Base-by-base conservation (phyloP, 352 stramenopile genomes). In the Lagenidium giganteum region DNA sequence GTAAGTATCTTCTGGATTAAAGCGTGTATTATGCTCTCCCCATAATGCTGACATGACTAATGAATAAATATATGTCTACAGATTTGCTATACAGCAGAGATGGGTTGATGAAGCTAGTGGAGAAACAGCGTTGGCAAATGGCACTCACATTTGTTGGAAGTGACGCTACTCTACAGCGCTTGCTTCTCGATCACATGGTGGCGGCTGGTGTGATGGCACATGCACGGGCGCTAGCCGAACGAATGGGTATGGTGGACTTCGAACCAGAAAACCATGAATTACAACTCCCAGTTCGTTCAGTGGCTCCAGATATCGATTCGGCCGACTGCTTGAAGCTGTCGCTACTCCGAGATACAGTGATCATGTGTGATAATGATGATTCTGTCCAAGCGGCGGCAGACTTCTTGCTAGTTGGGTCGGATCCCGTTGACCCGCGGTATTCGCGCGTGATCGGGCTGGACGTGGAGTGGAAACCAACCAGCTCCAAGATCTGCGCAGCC, bases 361-460 rank as follows among this genome's bases (percentile, higher is more conserved):
- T 57, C 0, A 82, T 85, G 27, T 87, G 74, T 25, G 43, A 68
- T 8, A 59, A 57, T 1, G 67, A 81, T 23, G 18, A 43, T 17
- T 25, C 23, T 4, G 28, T 78, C 8, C 50, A 36, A 28, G 44
- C 57, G 17, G 54, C 51, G 7, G 53, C 48, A 32, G 37, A 54
- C 2, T 56, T 58, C 33, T 75, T 70, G 29, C 67, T 72, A 6
- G 31, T 22, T 5, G 24, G 5, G 16, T 37, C 34, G 27, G 3
- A n/a, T n/a, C n/a, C n/a, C n/a, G n/a, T n/a, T n/a, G n/a, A n/a
- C n/a, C n/a, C n/a, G n/a, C n/a, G n/a, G n/a, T n/a, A n/a, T n/a
- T n/a, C n/a, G n/a, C n/a, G n/a, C n/a, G n/a, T n/a, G n/a, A n/a
- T 85, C 1, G 71, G 74, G 4, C 52, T 87, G 13, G 74, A 87